Evolutionary conservation across 345 rosid species (phyloP).

Genomic region (Salix udensis): DNA sequence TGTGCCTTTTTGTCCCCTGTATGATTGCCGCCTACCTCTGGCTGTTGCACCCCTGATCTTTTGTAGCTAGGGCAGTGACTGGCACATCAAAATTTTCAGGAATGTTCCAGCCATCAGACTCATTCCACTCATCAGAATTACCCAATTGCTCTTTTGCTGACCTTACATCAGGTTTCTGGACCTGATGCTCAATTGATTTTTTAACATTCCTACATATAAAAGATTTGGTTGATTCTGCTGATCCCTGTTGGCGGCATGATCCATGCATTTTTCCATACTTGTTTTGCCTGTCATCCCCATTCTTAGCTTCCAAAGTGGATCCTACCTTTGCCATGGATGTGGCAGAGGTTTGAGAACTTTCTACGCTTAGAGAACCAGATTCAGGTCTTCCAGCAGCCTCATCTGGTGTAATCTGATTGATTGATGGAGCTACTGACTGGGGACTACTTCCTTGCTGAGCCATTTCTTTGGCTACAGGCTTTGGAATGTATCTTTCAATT

Average conservation of each 20-base stretch:
- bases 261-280: constrained; percentile 62
- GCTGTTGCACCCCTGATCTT: constrained; percentile 49
- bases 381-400: constrained; percentile 30
- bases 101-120: constrained; percentile 55
- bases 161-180: constrained; percentile 36
- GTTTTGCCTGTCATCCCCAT: constrained; percentile 52
- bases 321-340: constrained; percentile 38
- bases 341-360: constrained; percentile 31
- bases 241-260: constrained; percentile 64
- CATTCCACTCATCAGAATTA: constrained; percentile 41
- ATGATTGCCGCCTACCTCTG: constrained; percentile 52
- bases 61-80: constrained; percentile 30
- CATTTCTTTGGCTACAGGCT: constrained; percentile 86
- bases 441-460: constrained; percentile 58
- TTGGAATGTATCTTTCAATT: constrained; percentile 82
- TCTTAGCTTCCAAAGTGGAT: constrained; percentile 37
- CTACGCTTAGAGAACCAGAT: constrained; percentile 36
- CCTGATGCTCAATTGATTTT: constrained; percentile 41
- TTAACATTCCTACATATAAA: constrained; percentile 34
- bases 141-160: constrained; percentile 44
- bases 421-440: constrained; percentile 36
- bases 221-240: constrained; percentile 38
- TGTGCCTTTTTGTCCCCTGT: constrained; percentile 44
- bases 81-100: constrained; percentile 42
- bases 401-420: constrained; percentile 26